Evolutionary conservation across 495 filamentous ascomycete genomes (phyloP).

Genomic region (Mycothermus thermophilus): DNA sequence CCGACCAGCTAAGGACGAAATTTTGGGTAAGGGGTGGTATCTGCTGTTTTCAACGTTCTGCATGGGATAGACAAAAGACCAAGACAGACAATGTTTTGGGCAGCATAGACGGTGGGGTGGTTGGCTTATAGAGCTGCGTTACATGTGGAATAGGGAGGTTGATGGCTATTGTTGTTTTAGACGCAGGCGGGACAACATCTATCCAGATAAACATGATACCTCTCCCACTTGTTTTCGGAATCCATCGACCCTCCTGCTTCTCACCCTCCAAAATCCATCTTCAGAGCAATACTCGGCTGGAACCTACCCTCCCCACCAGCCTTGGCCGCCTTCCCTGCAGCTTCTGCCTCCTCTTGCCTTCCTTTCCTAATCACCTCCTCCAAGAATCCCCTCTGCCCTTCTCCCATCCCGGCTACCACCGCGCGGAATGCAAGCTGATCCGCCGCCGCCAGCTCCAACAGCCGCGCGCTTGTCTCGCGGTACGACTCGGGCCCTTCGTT

Average conservation of each 20-base stretch:
- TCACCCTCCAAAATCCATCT: constrained; percentile 68
- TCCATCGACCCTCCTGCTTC: no score
- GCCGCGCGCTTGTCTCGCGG: constrained; percentile 54
- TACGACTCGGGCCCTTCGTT: constrained; percentile 40
- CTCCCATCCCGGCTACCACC: constrained; percentile 57
- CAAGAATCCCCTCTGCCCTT: constrained; percentile 58
- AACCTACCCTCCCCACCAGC: constrained; percentile 34
- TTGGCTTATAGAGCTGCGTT: no score
- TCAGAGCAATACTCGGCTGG: constrained; percentile 84
- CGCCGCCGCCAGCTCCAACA: constrained; percentile 68
- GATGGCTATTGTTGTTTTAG: no score
- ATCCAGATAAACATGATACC: no score
- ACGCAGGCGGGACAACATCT: no score
- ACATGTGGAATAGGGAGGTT: no score
- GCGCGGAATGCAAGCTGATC: constrained; percentile 61
- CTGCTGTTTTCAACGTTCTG: no score
- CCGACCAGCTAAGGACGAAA: background rate
- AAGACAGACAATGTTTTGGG: no score
- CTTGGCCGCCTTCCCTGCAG: constrained; percentile 12
- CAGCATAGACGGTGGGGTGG: no score
- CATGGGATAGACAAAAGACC: no score
- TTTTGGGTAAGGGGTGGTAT: no score
- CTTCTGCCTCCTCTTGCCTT: constrained; percentile 14
- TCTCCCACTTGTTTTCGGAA: no score
- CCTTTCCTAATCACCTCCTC: constrained; percentile 67